These are phyloP conservation scores for Ganoderma meredithae DNA, from an alignment of 1,284 basidiomycete genomes.

Conservation along the genomic window DNA sequence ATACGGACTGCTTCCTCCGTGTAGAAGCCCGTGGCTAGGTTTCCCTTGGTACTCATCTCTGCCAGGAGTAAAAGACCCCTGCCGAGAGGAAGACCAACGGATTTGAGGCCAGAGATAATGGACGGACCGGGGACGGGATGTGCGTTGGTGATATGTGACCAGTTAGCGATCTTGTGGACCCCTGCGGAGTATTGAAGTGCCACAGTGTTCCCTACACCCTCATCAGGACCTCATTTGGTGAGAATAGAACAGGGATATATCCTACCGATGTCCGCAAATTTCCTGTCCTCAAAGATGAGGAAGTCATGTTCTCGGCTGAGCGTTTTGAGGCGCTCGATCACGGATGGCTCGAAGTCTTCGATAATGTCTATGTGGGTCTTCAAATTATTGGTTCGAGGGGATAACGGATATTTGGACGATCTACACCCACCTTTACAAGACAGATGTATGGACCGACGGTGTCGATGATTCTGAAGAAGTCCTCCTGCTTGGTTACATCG, in stretches of 20 bases:
- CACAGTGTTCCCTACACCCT: slow-evolving; percentile 88
- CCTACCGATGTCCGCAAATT: slow-evolving; percentile 98
- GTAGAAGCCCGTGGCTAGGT: slow-evolving; percentile 87
- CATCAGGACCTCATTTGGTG: neutral
- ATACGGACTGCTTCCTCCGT: slow-evolving; percentile 88
- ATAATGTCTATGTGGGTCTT: slow-evolving; percentile 98
- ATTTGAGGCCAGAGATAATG: slow-evolving; percentile 87
- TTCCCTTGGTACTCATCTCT: slow-evolving; percentile 95
- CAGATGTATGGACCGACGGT: slow-evolving; percentile 90
- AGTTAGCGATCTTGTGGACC: slow-evolving; percentile 92
- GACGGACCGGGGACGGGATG: slow-evolving; percentile 96
- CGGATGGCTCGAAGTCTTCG: slow-evolving; percentile 85
- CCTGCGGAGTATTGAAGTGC: slow-evolving; percentile 94
- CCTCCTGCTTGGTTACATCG: slow-evolving; percentile 86
- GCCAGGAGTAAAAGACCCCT: slow-evolving; percentile 93
- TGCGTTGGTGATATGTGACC: slow-evolving; percentile 98
- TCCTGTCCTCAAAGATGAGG: slow-evolving; percentile 97
- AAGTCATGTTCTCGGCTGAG: slow-evolving; percentile 91
- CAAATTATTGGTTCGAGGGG: slow-evolving; percentile 8
- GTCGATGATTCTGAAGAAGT: slow-evolving; percentile 89
- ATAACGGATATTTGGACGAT: too few species aligned
- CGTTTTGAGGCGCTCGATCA: slow-evolving; percentile 76
- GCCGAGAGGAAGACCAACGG: slow-evolving; percentile 85
- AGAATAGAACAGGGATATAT: slow-evolving; percentile 7
- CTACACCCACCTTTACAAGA: slow-evolving; percentile 84